phyloP scores from a whole-genome alignment of 2,329 filamentous ascomycete species.

The Aspergillus sp. region DNA sequence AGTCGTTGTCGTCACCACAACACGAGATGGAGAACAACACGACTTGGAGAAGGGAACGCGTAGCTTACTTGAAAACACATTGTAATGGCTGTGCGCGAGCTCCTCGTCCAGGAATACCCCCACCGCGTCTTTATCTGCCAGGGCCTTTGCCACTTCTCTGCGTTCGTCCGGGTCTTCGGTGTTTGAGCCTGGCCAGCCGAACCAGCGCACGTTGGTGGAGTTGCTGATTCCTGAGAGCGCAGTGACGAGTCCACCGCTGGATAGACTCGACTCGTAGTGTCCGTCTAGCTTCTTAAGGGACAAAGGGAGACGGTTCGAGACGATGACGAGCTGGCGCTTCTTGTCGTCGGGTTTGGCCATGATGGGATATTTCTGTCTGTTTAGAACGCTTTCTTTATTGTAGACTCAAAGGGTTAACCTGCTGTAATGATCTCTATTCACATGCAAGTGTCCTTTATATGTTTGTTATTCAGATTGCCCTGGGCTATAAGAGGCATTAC shows the following conservation, averaged over 20 bases:
- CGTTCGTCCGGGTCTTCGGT: conserved; percentile 73
- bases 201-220: conserved; percentile 89
- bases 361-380: background rate
- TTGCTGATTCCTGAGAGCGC: conserved; percentile 85
- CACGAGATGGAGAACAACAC: background rate
- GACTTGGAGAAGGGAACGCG: conserved; percentile 27
- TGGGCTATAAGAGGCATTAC: background rate
- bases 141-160: conserved; percentile 64
- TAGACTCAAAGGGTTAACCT: background rate
- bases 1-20: background rate
- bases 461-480: no score
- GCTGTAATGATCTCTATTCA: background rate
- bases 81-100: conserved; percentile 88
- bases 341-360: background rate
- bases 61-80: conserved; percentile 80
- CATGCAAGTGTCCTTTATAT: background rate
- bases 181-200: conserved; percentile 90
- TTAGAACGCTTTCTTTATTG: background rate
- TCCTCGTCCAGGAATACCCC: conserved; percentile 87
- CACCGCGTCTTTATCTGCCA: conserved; percentile 78
- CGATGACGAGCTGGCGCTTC: conserved; percentile 58
- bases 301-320: conserved; percentile 89
- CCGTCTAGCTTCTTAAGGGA: conserved; percentile 85
- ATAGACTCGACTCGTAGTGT: conserved; percentile 81
- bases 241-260: conserved; percentile 87